Base-by-base conservation (phyloP, 306 rosid genomes). In the Inga laurina region DNA sequence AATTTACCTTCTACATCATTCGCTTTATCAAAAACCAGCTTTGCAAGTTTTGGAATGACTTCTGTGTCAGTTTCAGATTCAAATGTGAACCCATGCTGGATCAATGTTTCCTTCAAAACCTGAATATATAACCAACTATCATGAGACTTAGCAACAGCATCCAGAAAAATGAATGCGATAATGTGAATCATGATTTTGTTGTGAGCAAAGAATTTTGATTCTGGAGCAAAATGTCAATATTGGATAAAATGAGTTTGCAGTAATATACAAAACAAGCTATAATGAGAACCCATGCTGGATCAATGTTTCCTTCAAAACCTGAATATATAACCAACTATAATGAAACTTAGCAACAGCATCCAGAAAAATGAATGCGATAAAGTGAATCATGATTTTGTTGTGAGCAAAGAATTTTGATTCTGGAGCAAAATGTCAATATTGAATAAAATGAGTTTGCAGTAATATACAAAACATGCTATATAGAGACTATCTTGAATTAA, bases 41-140 rank as follows among this genome's bases (percentile, higher is more conserved):
- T 94, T 18, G 99, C 98, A 87, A 96, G 99, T 89, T 92, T 96
- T 48, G 99, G 99, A 86, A 96, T 96, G 79, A 96, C 97, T 90
- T 96, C 98, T 0, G 99, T 96, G 76, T 96, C 99, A 0, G 99
- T 96, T 64, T 96, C 99, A 37, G 99, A 96, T 82, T 91, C 93
- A 88, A 96, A 96, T 16, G 82, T 83, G 84, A 90, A 93, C 68
- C 99, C 97, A 83, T 94, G 98, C 8, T 97, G 90, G 18, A 90
- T 80, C 62, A 96, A 88, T 18, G 98, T 90, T 83, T 89, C 93
- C 93, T 94, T 96, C 83, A 96, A 88, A 80, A 94, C 99, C 99
- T 96, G 91, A 81, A 81, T 45, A 77, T 21, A 74, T 79, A 77
- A 77, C 15, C 37, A 51, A 13, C 67, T 83, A 61, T 51, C 7